Percentiles rank a stretch among this genome's conserved stretches.
Evolutionary conservation across 1,284 basidiomycete species (phyloP).

Genomic region (Ceratorhiza oryzae-sativae): DNA sequence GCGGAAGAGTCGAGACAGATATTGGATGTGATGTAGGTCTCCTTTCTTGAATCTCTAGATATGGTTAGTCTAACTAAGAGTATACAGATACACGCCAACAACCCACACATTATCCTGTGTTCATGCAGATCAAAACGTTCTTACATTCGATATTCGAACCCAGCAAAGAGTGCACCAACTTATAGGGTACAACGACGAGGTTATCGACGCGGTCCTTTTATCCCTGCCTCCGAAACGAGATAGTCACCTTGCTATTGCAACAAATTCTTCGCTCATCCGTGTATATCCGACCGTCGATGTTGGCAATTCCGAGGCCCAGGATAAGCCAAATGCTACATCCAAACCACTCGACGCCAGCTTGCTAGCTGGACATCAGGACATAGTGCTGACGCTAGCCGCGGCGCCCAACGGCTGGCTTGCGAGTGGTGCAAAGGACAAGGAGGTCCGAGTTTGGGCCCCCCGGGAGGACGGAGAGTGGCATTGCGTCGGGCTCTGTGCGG

Average conservation of each 20-base stretch:
- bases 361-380: slow-evolving; percentile 87
- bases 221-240: slow-evolving; percentile 58
- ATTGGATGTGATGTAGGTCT: slow-evolving; percentile 69
- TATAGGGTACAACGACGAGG: slow-evolving; percentile 98
- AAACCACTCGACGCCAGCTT: slow-evolving; percentile 78
- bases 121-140: slow-evolving; percentile 96
- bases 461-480: slow-evolving; percentile 25
- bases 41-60: slow-evolving; percentile 28
- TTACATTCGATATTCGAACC: slow-evolving; percentile 79
- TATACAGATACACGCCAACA: slow-evolving; percentile 68
- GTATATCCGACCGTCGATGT: slow-evolving; percentile 71
- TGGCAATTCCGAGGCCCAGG: background rate
- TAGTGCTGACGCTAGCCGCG: slow-evolving; percentile 85
- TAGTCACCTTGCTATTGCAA: slow-evolving; percentile 88
- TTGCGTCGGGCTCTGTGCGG: slow-evolving; percentile 85
- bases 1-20: slow-evolving; percentile 83
- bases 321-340: background rate
- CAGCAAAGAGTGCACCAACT: slow-evolving; percentile 79
- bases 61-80: slow-evolving; percentile 44
- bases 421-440: slow-evolving; percentile 92
- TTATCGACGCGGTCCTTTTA: slow-evolving; percentile 87
- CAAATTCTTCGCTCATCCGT: slow-evolving; percentile 92
- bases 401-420: slow-evolving; percentile 75
- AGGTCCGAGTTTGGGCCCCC: slow-evolving; percentile 85
- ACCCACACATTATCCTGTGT: slow-evolving; percentile 80